phyloP scores from a whole-genome alignment of 768 basidiomycete genomes.

The Phlegmacium glaucopus region DNA sequence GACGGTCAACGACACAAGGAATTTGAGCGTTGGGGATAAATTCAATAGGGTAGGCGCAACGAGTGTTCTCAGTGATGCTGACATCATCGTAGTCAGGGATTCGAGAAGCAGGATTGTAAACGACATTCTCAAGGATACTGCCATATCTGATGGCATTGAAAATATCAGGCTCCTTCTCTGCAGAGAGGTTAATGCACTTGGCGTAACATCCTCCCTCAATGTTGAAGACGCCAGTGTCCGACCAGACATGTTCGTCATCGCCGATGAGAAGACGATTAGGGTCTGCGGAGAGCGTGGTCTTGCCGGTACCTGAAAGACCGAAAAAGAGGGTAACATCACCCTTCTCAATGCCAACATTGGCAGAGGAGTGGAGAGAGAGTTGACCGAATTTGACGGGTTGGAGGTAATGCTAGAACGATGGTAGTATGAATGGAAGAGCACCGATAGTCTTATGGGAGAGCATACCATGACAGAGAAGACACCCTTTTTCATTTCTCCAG shows the following conservation, averaged over 20 bases:
- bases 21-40: conserved; percentile 94
- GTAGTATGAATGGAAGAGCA: conserved; percentile 6
- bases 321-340: conserved; percentile 98
- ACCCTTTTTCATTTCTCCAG: conserved; percentile 99
- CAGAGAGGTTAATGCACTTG: conserved; percentile 94
- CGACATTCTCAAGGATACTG: conserved; percentile 98
- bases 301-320: conserved; percentile 96
- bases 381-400: conserved; percentile 99
- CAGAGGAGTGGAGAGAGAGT: conserved; percentile 95
- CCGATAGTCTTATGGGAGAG: neutral
- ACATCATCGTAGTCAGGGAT: conserved; percentile 93
- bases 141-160: conserved; percentile 94
- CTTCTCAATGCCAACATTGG: conserved; percentile 88
- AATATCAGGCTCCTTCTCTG: conserved; percentile 98
- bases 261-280: conserved; percentile 92
- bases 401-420: conserved; percentile 74
- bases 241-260: conserved; percentile 99
- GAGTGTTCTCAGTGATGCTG: conserved; percentile 98
- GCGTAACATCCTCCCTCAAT: conserved; percentile 99
- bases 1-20: conserved; percentile 81
- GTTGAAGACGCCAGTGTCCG: conserved; percentile 98
- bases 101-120: conserved; percentile 84
- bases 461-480: conserved; percentile 96
- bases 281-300: conserved; percentile 98
- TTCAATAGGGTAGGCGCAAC: conserved; percentile 99